A percentile compares a stretch with the other conserved stretches of the same genome.
These are phyloP conservation scores for Achlya hypogyna DNA, from an alignment of 352 stramenopile species.

Conservation along the genomic window DNA sequence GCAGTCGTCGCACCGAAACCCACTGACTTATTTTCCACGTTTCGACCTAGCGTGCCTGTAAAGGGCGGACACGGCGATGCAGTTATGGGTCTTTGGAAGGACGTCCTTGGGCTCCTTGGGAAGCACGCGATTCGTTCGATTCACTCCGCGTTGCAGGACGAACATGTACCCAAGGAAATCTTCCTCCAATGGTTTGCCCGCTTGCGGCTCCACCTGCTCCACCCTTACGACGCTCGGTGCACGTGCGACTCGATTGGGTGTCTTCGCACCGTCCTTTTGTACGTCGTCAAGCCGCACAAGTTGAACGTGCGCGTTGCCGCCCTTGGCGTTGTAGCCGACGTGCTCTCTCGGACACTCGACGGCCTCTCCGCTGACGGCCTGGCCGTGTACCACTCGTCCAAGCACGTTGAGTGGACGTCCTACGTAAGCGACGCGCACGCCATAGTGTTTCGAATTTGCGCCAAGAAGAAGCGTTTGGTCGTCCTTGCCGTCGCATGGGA, in stretches of 20 bases:
- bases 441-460: slow-evolving; percentile 34
- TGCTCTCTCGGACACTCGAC: slow-evolving; percentile 38
- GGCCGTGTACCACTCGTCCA: too few species aligned
- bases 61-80: slow-evolving; percentile 1
- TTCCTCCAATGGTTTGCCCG: slow-evolving; percentile 3
- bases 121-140: slow-evolving; percentile 2
- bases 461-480: slow-evolving; percentile 35
- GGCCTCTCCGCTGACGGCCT: slow-evolving; percentile 22
- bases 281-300: slow-evolving; percentile 47
- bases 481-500: slow-evolving; percentile 30
- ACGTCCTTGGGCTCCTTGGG: slow-evolving; percentile 11
- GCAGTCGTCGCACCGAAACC: not conserved
- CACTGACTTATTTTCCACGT: not conserved
- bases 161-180: slow-evolving; percentile 9
- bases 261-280: slow-evolving; percentile 36
- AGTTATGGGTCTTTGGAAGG: not conserved
- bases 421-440: slow-evolving; percentile 53
- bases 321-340: slow-evolving; percentile 30
- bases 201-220: slow-evolving; percentile 10
- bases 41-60: not conserved
- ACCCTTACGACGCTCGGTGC: slow-evolving; percentile 17
- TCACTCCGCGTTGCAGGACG: not conserved
- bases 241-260: slow-evolving; percentile 34
- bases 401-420: slow-evolving; percentile 52
- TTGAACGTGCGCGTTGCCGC: slow-evolving; percentile 31